Evolutionary conservation across 1,284 basidiomycete species (phyloP), one percentile per base, ranked within the genome.

Genomic region (Puccinia brachypodii): DNA sequence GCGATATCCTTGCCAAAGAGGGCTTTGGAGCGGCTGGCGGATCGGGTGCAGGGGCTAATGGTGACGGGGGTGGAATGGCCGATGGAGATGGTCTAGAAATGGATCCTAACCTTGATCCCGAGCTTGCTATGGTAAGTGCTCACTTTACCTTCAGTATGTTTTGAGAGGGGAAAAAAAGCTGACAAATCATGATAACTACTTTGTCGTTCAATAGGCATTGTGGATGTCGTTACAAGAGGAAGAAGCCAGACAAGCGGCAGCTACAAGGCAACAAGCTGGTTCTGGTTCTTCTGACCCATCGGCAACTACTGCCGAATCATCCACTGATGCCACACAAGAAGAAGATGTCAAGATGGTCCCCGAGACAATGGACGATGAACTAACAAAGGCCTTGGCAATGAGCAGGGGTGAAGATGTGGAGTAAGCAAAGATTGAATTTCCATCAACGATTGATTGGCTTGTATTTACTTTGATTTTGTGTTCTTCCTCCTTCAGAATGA

Each of bases 201-300:
- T 76, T 42, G 31, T n/a, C 19, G n/a, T 22, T 56, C 38, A 4
- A 38, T 85, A 97, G 95, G 96, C 95, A 14, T 89, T 99, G 62
- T 93, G 96, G 56, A 94, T 99, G 92, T 98, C 96, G 0, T 91
- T 99, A 89, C 94, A 98, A 88, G 96, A 99, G 87, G 96, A 96
- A 83, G 92, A 93, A 86, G 95, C 95, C 44, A 91, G 95, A 31
- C 93, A 94, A 88, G 92, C 91, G n/a, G 92, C 91, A 7, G 83
- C 89, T 85, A 87, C 84, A 88, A 42, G 83, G n/a, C 73, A 84
- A 60, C 64, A 84, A 80, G 56, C 83, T 80, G 80, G 78, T 31
- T 82, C 76, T 79, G 50, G 25, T 40, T 82, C 82, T 28, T 79
- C 77, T 33, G 71, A 83, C 0, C 69, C 81, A 83, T 78, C 86